Base-by-base conservation (phyloP, 345 rosid species). In the Acer campestre region DNA sequence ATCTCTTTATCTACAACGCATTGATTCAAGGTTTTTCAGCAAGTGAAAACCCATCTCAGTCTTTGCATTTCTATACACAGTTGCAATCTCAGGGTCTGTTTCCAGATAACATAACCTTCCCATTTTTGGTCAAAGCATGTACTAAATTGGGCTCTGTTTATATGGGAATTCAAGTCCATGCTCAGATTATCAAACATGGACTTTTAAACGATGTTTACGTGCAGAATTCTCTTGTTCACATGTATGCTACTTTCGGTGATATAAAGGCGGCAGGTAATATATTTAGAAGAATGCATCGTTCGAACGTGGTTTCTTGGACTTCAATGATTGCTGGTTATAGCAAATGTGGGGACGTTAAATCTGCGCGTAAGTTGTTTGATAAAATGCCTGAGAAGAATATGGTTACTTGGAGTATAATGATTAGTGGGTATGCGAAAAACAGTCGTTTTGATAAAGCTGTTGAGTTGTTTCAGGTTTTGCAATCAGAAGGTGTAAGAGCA, bases 361-460 rank as follows among this genome's bases (percentile, higher is more conserved):
- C 84, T 12, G 95, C 94, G 6, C 89, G 95, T 29, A 29, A 77
- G 44, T 53, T 91, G 94, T 94, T 91, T 75, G 95, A 90, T 68
- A 81, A 48, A 91, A 92, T 91, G 97, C 95, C 95, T 0, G 88
- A 88, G 29, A 90, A 76, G 79, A 92, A 92, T 82, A 67, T 94
- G 77, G 85, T 92, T 63, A 83, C 97, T 10, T 92, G 97, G 95
- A 89, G 95, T 85, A 69, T 75, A 1, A 92, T 92, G 95, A 94
- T 92, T 11, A 83, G 80, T 73, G 93, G 94, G 74, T 92, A 92
- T 80, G 88, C 84, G 0, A 84, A 75, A 82, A 90, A 82, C 62
- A 62, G 51, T 17, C 59, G 18, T 10, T 92, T 84, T 55, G 87
- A 83, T 23, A 74, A 89, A 84, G 93, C 93, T 10, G 10, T 90